A percentile compares a stretch with the other conserved stretches of the same genome.
Evolutionary conservation across 495 filamentous ascomycete species (phyloP).

Genomic region (Recurvomyces mirabilis): DNA sequence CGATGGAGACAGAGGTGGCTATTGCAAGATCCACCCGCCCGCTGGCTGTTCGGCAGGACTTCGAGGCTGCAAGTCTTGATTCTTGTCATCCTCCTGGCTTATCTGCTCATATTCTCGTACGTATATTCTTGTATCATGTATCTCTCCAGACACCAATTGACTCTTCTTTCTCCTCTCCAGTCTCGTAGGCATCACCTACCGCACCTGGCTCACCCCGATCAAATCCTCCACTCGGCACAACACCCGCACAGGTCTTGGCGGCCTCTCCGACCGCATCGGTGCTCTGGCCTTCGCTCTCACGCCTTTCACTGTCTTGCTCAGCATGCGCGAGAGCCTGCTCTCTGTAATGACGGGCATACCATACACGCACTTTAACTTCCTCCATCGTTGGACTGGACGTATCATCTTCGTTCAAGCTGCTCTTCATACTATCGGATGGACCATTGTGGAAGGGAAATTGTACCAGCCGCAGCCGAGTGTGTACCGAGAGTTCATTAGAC

Average conservation of each 20-base stretch:
- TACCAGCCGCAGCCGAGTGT: slow-evolving; percentile 54
- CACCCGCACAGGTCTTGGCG: slow-evolving; percentile 47
- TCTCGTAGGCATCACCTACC: slow-evolving; percentile 47
- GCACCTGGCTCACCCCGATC: slow-evolving; percentile 49
- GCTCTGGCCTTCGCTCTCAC: slow-evolving; percentile 56
- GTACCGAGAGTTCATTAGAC: slow-evolving; percentile 40
- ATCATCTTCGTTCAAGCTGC: slow-evolving; percentile 50
- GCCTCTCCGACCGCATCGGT: slow-evolving; percentile 52
- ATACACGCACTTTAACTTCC: slow-evolving; percentile 58
- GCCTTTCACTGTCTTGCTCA: slow-evolving; percentile 48
- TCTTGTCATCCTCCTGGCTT: slow-evolving; percentile 39
- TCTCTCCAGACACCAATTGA: not conserved
- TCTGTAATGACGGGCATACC: slow-evolving; percentile 51
- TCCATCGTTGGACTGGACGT: slow-evolving; percentile 55
- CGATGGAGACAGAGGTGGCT: slow-evolving; percentile 17
- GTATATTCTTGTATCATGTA: too few species aligned
- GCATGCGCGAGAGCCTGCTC: slow-evolving; percentile 49
- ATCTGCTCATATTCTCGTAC: slow-evolving; percentile 51
- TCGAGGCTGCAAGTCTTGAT: slow-evolving; percentile 39
- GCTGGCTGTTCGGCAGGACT: slow-evolving; percentile 31
- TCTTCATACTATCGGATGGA: slow-evolving; percentile 58
- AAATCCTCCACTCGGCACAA: slow-evolving; percentile 38
- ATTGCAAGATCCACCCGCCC: slow-evolving; percentile 9
- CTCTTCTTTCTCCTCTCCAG: slow-evolving; percentile 1
- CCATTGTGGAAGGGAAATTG: slow-evolving; percentile 45